phyloP scores from a whole-genome alignment of 1,139 yeast genomes.

The Scheffersomyces quercinus region DNA sequence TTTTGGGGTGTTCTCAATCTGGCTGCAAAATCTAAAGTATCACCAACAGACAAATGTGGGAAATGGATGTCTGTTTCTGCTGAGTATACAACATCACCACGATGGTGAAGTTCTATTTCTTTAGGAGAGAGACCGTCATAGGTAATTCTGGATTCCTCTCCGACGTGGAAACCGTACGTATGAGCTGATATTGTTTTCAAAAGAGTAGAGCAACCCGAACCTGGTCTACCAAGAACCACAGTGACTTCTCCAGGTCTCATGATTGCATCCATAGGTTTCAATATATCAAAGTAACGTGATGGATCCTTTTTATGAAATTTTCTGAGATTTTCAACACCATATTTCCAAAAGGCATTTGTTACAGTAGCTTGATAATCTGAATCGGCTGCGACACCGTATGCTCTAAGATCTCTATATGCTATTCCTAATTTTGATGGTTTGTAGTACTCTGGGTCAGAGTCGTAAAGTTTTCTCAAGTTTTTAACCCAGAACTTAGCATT shows the following conservation, averaged over 20 bases:
- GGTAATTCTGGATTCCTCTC: slow-evolving; percentile 45
- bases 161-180: slow-evolving; percentile 70
- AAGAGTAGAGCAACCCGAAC: slow-evolving; percentile 82
- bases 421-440: slow-evolving; percentile 67
- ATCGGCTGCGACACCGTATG: slow-evolving; percentile 75
- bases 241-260: slow-evolving; percentile 71
- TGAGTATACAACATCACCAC: slow-evolving; percentile 30
- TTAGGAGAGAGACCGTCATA: slow-evolving; percentile 23
- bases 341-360: slow-evolving; percentile 43
- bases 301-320: slow-evolving; percentile 22
- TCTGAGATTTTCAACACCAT: slow-evolving; percentile 11
- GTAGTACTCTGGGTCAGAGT: slow-evolving; percentile 63
- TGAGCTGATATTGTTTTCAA: slow-evolving; percentile 69
- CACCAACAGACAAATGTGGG: slow-evolving; percentile 28
- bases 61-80: slow-evolving; percentile 29
- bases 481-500: slow-evolving; percentile 71
- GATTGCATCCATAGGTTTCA: slow-evolving; percentile 68
- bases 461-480: slow-evolving; percentile 58
- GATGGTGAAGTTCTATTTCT: slow-evolving; percentile 21
- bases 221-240: slow-evolving; percentile 80
- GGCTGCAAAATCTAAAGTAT: slow-evolving; percentile 29
- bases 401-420: slow-evolving; percentile 66
- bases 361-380: slow-evolving; percentile 80
- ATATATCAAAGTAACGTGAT: slow-evolving; percentile 49
- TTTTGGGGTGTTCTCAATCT: slow-evolving; percentile 26